Percentiles rank a stretch among this genome's conserved stretches.
Conservation (phyloP, 2,329 filamentous ascomycete genomes). For the Plenodomus tracheiphilus region DNA sequence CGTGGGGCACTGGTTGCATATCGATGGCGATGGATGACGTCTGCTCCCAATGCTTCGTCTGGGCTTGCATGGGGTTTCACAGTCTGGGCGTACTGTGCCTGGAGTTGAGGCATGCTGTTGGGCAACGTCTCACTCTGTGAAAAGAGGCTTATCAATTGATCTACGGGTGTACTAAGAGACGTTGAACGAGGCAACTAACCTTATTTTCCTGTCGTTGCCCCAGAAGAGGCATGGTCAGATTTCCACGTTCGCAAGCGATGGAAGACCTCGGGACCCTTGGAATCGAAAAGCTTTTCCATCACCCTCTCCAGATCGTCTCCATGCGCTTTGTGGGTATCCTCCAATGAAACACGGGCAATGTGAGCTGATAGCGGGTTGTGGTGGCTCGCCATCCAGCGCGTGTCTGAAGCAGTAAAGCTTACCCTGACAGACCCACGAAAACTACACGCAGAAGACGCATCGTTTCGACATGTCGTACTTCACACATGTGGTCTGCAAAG, state of each 20-base stretch:
- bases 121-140: not conserved
- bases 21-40: not conserved
- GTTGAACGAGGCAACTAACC: not conserved
- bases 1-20: constrained; percentile 1
- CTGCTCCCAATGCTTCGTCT: not conserved
- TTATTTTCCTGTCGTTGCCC: not conserved
- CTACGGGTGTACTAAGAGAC: not conserved
- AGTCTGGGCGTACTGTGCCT: not conserved
- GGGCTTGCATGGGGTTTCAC: not conserved
- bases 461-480: not conserved
- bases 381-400: not conserved
- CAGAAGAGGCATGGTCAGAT: not conserved
- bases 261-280: not conserved
- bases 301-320: not conserved
- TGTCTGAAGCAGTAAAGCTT: not conserved
- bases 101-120: not conserved
- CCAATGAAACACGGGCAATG: not conserved
- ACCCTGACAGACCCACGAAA: not conserved
- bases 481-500: too few species aligned
- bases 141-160: not conserved
- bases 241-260: not conserved
- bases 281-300: not conserved
- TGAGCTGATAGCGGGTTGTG: not conserved
- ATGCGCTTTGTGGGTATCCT: not conserved
- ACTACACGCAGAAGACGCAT: not conserved